These are phyloP conservation scores for Sporothrix mexicana DNA, from an alignment of 2,329 filamentous ascomycete species.

Conservation along the genomic window DNA sequence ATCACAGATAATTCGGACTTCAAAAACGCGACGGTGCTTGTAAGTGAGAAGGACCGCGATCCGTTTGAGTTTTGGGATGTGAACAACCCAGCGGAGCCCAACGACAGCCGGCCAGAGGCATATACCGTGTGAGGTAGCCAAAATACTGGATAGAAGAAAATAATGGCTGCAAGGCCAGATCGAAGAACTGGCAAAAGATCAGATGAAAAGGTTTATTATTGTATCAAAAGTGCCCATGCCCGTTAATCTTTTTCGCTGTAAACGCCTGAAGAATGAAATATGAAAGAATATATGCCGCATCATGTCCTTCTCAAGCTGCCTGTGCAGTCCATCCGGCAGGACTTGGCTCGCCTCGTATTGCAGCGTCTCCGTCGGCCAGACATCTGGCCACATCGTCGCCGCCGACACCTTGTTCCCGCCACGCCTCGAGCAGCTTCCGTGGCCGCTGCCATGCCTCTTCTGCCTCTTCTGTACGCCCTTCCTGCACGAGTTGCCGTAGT, in stretches of 20 bases:
- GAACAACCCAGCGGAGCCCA: constrained; percentile 28
- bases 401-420: constrained; percentile 61
- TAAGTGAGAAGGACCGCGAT: constrained; percentile 83
- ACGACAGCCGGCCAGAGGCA: constrained; percentile 4
- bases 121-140: background rate
- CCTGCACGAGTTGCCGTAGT: constrained; percentile 61
- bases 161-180: background rate
- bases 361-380: constrained; percentile 61
- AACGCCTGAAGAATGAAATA: background rate
- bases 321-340: constrained; percentile 18
- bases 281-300: background rate
- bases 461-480: constrained; percentile 67
- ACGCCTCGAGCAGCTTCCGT: constrained; percentile 56
- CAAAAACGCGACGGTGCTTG: constrained; percentile 64
- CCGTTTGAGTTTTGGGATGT: constrained; percentile 79
- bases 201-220: background rate
- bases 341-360: constrained; percentile 44
- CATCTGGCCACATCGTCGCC: constrained; percentile 60
- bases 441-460: constrained; percentile 62
- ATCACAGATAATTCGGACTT: constrained; percentile 52
- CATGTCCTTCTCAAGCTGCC: background rate
- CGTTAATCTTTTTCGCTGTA: constrained; percentile 1
- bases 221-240: background rate
- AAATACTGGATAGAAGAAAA: background rate
- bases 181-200: background rate